Evolutionary conservation across 1,284 basidiomycete genomes (phyloP).

Genomic region (Trametes hirsuta): DNA sequence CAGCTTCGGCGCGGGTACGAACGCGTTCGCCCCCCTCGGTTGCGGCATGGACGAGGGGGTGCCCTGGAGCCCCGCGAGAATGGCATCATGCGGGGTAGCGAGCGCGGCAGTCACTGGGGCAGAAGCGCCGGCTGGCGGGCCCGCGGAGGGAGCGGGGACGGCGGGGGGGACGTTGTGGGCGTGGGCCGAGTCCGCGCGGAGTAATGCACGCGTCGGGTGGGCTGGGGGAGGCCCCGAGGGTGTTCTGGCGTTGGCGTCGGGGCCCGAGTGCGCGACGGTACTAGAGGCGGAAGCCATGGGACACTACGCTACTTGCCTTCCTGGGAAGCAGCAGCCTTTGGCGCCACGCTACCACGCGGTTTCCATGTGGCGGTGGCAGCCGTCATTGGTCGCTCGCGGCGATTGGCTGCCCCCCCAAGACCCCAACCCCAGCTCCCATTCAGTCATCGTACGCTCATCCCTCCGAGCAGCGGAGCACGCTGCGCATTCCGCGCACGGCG

Average conservation of each 20-base stretch:
- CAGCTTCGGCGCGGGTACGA: constrained; percentile 20
- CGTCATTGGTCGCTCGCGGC: not conserved
- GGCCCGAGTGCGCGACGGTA: constrained; percentile 14
- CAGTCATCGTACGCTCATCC: too few species aligned
- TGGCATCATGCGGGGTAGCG: constrained; percentile 65
- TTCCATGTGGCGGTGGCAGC: constrained; percentile 19
- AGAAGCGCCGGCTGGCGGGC: not conserved
- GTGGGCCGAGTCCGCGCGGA: constrained; percentile 2
- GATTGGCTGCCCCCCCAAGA: too few species aligned
- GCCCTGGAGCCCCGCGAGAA: constrained; percentile 54
- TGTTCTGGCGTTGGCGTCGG: constrained; percentile 5
- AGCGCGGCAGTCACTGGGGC: constrained; percentile 35
- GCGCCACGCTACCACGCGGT: constrained; percentile 18
- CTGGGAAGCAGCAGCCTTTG: constrained; percentile 19
- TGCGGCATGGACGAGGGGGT: constrained; percentile 10
- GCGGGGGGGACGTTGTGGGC: constrained; percentile 2
- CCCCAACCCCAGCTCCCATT: too few species aligned
- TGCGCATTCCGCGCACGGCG: too few species aligned
- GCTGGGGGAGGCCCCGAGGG: constrained; percentile 10
- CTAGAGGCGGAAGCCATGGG: constrained; percentile 13
- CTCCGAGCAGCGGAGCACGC: constrained; percentile 2
- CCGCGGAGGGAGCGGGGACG: constrained; percentile 6
- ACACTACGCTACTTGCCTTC: constrained; percentile 19
- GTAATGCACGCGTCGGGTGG: constrained; percentile 2
- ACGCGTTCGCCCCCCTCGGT: constrained; percentile 9